Conservation (phyloP, 345 rosid genomes). For the Populus ilicifolia region DNA sequence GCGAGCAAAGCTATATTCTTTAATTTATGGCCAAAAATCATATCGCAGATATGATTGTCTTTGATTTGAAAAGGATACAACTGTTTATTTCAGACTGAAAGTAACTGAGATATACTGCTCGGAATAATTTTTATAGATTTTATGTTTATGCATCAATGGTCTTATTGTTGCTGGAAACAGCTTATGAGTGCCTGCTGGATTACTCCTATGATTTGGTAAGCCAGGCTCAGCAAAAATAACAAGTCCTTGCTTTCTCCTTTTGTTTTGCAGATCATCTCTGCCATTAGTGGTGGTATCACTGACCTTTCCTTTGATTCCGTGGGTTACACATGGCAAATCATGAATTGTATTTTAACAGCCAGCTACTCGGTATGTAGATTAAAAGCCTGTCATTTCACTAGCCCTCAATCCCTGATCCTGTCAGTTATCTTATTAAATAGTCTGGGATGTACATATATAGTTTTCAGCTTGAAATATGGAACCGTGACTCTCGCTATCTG, state of each 20-base stretch:
- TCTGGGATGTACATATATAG: constrained; percentile 5
- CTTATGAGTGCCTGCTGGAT: background rate
- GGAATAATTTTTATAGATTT: background rate
- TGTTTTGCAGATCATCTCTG: constrained; percentile 72
- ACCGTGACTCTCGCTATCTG: too few relatives aligned
- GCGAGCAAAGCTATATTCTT: background rate
- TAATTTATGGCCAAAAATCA: background rate
- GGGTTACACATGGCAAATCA: constrained; percentile 79
- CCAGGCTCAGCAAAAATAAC: background rate
- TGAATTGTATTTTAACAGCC: constrained; percentile 81
- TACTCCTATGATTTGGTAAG: background rate
- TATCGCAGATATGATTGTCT: background rate
- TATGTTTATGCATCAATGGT: background rate
- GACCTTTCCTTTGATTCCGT: constrained; percentile 72
- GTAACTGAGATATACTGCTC: background rate
- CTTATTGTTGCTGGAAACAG: background rate
- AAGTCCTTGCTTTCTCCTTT: background rate
- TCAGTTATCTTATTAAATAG: constrained; percentile 2
- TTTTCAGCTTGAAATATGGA: constrained; percentile 2
- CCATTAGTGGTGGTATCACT: constrained; percentile 74
- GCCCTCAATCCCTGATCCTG: background rate
- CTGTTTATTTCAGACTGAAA: background rate
- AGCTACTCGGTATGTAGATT: constrained; percentile 65
- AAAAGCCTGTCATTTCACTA: background rate
- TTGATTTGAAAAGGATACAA: too few relatives aligned